phyloP scores from a whole-genome alignment of 1,139 yeast genomes.

The Pichia sp. region DNA sequence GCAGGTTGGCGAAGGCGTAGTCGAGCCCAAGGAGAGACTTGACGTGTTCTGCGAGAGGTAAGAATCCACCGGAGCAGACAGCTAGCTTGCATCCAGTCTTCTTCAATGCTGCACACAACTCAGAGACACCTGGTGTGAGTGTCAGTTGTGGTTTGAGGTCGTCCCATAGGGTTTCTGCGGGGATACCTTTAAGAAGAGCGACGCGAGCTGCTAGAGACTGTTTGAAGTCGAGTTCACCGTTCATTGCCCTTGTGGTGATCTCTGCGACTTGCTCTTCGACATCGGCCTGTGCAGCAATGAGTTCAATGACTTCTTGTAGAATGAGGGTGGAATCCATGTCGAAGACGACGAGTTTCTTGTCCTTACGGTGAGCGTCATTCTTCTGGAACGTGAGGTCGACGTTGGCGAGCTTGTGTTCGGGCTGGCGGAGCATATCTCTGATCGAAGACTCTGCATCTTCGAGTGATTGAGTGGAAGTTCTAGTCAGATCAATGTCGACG shows the following conservation, averaged over 20 bases:
- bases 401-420: conserved; percentile 11
- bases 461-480: conserved; percentile 9
- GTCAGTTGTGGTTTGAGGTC: conserved; percentile 61
- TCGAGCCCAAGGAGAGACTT: conserved; percentile 65
- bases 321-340: conserved; percentile 98
- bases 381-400: conserved; percentile 44
- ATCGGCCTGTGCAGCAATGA: conserved; percentile 84
- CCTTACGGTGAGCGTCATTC: conserved; percentile 31
- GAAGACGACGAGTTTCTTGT: conserved; percentile 69
- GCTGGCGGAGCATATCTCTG: conserved; percentile 17
- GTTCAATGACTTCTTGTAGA: conserved; percentile 92
- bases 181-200: conserved; percentile 69
- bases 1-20: conserved; percentile 80
- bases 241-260: conserved; percentile 94
- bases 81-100: conserved; percentile 63
- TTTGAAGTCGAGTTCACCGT: conserved; percentile 89
- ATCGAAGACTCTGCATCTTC: conserved; percentile 20
- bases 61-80: conserved; percentile 92
- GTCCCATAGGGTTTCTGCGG: conserved; percentile 67
- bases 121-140: conserved; percentile 78
- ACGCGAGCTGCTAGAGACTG: conserved; percentile 77
- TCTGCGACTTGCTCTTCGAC: conserved; percentile 69
- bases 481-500: conserved; percentile 19
- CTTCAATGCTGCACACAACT: conserved; percentile 58
- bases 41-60: conserved; percentile 77